These are phyloP conservation scores for Cryptococcus sp. DNA, from an alignment of 1,284 basidiomycete species.

Conservation along the genomic window DNA sequence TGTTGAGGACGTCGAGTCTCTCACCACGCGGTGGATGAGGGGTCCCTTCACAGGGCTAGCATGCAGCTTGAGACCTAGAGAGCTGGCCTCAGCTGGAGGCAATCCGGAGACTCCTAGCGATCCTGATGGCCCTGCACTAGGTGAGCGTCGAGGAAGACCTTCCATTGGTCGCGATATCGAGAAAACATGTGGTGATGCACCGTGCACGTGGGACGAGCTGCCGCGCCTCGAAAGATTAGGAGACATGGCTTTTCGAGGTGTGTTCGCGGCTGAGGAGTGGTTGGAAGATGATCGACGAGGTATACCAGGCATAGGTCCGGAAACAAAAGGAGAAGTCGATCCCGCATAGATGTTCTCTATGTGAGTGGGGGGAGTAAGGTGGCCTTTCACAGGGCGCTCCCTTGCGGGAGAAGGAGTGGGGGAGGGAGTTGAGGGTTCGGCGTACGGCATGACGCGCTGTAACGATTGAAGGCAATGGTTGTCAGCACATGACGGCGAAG, in stretches of 20 bases:
- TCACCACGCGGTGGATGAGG: constrained; percentile 16
- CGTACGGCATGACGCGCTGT: constrained; percentile 47
- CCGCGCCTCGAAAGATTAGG: constrained; percentile 24
- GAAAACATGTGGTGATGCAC: constrained; percentile 6
- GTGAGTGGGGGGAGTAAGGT: constrained; percentile 26
- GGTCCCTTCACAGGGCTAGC: constrained; percentile 31
- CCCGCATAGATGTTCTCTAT: constrained; percentile 29
- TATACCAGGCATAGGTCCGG: constrained; percentile 43
- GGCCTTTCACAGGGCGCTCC: constrained; percentile 23
- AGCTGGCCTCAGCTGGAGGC: constrained; percentile 25
- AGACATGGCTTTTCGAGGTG: constrained; percentile 29
- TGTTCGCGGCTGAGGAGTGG: constrained; percentile 23
- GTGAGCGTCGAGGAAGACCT: constrained; percentile 32
- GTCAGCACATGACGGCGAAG: constrained; percentile 19
- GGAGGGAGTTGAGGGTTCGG: constrained; percentile 42
- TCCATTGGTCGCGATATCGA: constrained; percentile 34
- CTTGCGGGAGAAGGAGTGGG: constrained; percentile 36
- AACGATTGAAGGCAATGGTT: not conserved
- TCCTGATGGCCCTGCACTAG: constrained; percentile 4
- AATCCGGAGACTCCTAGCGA: constrained; percentile 22
- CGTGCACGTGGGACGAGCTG: constrained; percentile 9
- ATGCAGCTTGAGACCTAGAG: constrained; percentile 36
- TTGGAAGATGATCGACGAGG: constrained; percentile 42
- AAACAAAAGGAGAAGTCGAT: constrained; percentile 11
- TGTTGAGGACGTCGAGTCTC: constrained; percentile 30